Conservation (phyloP, 2,329 filamentous ascomycete genomes). For the Neofusicoccum umdonicola region DNA sequence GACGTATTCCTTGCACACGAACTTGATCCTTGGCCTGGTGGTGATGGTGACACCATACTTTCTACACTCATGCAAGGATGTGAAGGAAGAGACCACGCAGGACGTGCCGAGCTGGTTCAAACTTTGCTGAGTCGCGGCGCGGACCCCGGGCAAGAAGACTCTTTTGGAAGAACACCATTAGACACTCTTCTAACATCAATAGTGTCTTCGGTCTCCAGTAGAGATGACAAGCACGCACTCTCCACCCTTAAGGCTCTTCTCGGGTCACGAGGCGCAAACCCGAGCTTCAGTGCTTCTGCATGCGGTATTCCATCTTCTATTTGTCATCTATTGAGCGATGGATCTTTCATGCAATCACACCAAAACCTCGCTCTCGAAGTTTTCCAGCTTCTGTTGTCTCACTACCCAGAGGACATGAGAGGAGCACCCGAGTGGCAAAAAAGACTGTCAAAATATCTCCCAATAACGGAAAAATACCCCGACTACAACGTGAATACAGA, state of each 20-base stretch:
- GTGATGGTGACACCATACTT: neutral
- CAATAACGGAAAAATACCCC: neutral
- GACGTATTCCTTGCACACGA: neutral
- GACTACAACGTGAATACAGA: neutral
- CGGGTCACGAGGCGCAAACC: neutral
- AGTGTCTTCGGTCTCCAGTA: neutral
- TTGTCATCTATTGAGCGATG: too few relatives aligned
- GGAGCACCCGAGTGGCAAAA: neutral
- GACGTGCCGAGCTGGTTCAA: neutral
- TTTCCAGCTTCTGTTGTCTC: neutral
- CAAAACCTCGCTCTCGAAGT: neutral
- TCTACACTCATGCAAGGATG: neutral
- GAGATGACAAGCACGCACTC: neutral
- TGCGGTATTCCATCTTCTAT: too few relatives aligned
- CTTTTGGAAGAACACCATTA: neutral
- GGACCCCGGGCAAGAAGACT: neutral
- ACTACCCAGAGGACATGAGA: neutral
- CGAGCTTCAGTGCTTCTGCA: neutral
- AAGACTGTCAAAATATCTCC: neutral
- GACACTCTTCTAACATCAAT: neutral
- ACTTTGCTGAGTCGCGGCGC: neutral
- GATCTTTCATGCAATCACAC: too few relatives aligned
- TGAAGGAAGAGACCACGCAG: neutral
- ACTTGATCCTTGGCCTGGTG: neutral
- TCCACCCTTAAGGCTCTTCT: neutral